phyloP scores from a whole-genome alignment of 2,329 filamentous ascomycete species.

The Leptographium wingfieldii region DNA sequence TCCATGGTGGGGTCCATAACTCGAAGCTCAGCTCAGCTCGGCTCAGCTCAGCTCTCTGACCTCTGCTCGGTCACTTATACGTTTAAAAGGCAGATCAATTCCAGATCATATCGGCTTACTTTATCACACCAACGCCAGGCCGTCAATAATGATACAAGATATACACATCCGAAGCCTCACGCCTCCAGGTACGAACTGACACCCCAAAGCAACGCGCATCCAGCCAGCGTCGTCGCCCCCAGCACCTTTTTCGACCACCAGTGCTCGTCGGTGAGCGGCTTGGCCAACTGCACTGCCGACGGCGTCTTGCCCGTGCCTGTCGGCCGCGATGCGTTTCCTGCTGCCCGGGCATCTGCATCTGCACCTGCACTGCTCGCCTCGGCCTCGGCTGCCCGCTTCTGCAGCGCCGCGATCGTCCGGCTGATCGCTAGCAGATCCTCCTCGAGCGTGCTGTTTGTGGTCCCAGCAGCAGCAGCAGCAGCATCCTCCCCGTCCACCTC shows the following conservation, averaged over 20 bases:
- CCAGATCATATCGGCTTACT: no score
- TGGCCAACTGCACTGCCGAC: slow-evolving; percentile 31
- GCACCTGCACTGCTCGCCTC: neutral
- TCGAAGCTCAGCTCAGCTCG: neutral
- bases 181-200: slow-evolving; percentile 39
- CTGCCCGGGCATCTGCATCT: neutral
- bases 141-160: neutral
- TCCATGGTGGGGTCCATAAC: neutral
- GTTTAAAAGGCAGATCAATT: neutral
- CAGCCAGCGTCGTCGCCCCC: slow-evolving; percentile 49
- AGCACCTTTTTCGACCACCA: slow-evolving; percentile 55
- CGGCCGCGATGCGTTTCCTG: neutral
- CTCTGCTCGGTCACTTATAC: no score
- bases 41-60: neutral
- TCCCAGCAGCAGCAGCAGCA: neutral
- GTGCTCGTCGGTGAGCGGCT: slow-evolving; percentile 50
- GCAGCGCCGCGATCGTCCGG: slow-evolving; percentile 46
- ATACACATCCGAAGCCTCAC: neutral
- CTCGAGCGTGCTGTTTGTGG: slow-evolving; percentile 32
- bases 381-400: slow-evolving; percentile 26
- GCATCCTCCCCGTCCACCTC: slow-evolving; percentile 55
- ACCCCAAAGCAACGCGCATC: slow-evolving; percentile 47
- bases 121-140: neutral
- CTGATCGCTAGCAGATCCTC: slow-evolving; percentile 72
- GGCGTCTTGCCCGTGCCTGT: neutral